A percentile compares a stretch with the other conserved stretches of the same genome.
These are phyloP conservation scores for Kluyveromyces sp. DNA, from an alignment of 1,139 yeast species.

Conservation along the genomic window DNA sequence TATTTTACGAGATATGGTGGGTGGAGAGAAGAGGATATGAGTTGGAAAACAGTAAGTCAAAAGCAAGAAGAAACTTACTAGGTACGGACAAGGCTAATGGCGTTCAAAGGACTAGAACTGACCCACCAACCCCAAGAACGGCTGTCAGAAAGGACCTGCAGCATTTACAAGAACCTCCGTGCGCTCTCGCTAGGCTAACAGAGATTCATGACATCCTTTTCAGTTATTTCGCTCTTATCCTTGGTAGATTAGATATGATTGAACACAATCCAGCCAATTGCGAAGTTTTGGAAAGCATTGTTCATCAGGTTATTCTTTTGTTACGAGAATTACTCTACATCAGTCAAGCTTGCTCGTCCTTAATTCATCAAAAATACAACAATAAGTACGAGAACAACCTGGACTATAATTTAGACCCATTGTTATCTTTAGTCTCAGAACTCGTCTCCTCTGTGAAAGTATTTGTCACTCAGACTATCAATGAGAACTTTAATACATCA, in stretches of 20 bases:
- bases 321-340: slow-evolving; percentile 59
- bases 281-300: slow-evolving; percentile 55
- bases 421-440: slow-evolving; percentile 56
- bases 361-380: slow-evolving; percentile 31
- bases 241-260: slow-evolving; percentile 67
- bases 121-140: background rate
- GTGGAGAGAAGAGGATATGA: slow-evolving; percentile 40
- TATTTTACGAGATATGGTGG: slow-evolving; percentile 72
- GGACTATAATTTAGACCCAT: slow-evolving; percentile 51
- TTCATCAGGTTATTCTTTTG: slow-evolving; percentile 60
- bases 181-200: slow-evolving; percentile 61
- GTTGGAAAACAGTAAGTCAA: slow-evolving; percentile 21
- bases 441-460: slow-evolving; percentile 58
- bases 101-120: background rate
- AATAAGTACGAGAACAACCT: slow-evolving; percentile 31
- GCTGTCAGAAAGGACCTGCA: slow-evolving; percentile 16
- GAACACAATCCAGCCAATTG: slow-evolving; percentile 69
- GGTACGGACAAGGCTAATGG: background rate
- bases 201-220: slow-evolving; percentile 68
- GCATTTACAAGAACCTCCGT: slow-evolving; percentile 49
- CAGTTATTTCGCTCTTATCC: slow-evolving; percentile 61
- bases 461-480: slow-evolving; percentile 48
- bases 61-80: slow-evolving; percentile 8
- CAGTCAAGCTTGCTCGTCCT: slow-evolving; percentile 42
- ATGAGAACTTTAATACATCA: slow-evolving; percentile 27